These are phyloP conservation scores for Nigrograna mackinnonii DNA, from an alignment of 2,329 filamentous ascomycete genomes.

Conservation along the genomic window DNA sequence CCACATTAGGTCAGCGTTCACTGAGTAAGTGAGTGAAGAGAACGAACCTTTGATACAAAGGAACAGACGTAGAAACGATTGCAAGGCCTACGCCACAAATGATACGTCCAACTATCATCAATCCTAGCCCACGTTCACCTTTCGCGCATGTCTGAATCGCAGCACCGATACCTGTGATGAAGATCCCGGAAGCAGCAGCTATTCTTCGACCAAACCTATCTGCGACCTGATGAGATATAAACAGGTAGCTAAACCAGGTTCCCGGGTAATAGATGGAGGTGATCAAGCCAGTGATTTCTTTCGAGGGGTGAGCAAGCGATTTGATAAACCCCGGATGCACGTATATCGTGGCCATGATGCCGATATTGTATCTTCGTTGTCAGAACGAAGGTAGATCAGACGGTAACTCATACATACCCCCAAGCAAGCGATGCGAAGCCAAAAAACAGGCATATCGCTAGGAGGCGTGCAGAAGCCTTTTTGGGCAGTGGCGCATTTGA, in stretches of 20 bases:
- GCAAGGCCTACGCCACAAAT: slow-evolving; percentile 59
- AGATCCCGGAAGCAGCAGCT: slow-evolving; percentile 54
- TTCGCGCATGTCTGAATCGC: slow-evolving; percentile 51
- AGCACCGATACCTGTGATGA: slow-evolving; percentile 53
- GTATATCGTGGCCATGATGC: slow-evolving; percentile 60
- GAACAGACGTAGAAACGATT: slow-evolving; percentile 60
- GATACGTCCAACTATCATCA: slow-evolving; percentile 57
- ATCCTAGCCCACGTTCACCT: slow-evolving; percentile 46
- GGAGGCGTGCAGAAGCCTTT: slow-evolving; percentile 18
- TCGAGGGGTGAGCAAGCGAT: slow-evolving; percentile 49
- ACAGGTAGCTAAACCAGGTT: slow-evolving; percentile 59
- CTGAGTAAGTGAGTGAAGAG: background rate
- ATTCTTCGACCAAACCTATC: slow-evolving; percentile 57
- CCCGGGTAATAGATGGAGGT: slow-evolving; percentile 63
- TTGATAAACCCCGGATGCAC: slow-evolving; percentile 59
- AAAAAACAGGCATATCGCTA: slow-evolving; percentile 55
- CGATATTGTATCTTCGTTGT: slow-evolving; percentile 57
- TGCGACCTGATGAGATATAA: slow-evolving; percentile 56
- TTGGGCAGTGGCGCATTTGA: slow-evolving; percentile 10
- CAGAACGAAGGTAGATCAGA: slow-evolving; percentile 1
- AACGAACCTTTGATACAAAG: slow-evolving; percentile 59
- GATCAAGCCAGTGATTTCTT: slow-evolving; percentile 55
- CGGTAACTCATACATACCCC: slow-evolving; percentile 52
- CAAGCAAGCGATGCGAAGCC: slow-evolving; percentile 61
- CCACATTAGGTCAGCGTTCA: background rate